Percentiles rank a stretch among this genome's conserved stretches.
phyloP scores from a whole-genome alignment of 306 rosid genomes.

The Hippophae rhamnoides region DNA sequence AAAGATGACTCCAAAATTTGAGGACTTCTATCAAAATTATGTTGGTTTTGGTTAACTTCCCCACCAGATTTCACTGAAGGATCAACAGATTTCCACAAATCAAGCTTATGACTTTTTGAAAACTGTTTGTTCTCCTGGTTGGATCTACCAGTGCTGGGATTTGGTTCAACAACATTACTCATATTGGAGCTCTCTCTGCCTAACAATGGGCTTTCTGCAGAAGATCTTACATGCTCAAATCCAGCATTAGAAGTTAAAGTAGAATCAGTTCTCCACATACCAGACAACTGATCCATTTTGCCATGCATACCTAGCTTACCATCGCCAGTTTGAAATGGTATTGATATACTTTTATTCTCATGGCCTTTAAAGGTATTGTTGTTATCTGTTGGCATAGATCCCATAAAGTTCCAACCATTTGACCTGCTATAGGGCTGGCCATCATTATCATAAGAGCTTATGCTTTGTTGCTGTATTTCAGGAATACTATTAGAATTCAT shows the following conservation, averaged over 20 bases:
- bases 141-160: constrained; percentile 50
- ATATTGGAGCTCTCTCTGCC: constrained; percentile 44
- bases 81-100: constrained; percentile 59
- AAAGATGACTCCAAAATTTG: constrained; percentile 57
- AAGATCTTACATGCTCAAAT: constrained; percentile 39
- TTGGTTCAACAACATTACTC: constrained; percentile 33
- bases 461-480: constrained; percentile 50
- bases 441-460: constrained; percentile 31
- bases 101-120: constrained; percentile 34
- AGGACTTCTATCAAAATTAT: constrained; percentile 44
- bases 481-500: constrained; percentile 38
- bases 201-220: constrained; percentile 37
- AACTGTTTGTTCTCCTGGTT: constrained; percentile 46
- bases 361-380: constrained; percentile 36
- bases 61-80: constrained; percentile 45
- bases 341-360: constrained; percentile 40
- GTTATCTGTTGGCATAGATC: constrained; percentile 44
- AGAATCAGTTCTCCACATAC: constrained; percentile 44
- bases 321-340: constrained; percentile 28
- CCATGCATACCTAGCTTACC: constrained; percentile 41
- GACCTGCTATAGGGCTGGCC: constrained; percentile 46
- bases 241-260: constrained; percentile 40
- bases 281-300: constrained; percentile 38
- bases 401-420: constrained; percentile 68
- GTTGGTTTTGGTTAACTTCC: constrained; percentile 42